A percentile compares a stretch with the other conserved stretches of the same genome.
Evolutionary conservation across 257 asterid species (phyloP).

Genomic region (Fraxinus pennsylvanica): DNA sequence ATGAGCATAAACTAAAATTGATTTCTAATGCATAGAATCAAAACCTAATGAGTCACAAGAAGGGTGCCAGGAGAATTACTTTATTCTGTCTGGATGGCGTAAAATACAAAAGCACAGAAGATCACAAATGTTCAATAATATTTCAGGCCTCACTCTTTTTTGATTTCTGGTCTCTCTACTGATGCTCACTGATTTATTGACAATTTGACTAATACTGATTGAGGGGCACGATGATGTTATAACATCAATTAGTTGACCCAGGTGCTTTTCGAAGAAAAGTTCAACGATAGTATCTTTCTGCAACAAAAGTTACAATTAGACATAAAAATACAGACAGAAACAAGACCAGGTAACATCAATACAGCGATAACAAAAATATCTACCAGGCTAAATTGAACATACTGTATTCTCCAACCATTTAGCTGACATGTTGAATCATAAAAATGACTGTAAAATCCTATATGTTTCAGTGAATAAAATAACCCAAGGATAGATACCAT

Average conservation of each 20-base stretch:
- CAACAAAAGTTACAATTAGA: slow-evolving; percentile 35
- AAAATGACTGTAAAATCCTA: no score
- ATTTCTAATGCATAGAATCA: slow-evolving; percentile 8
- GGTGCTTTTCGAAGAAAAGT: slow-evolving; percentile 86
- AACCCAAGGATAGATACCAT: no score
- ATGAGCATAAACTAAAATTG: slow-evolving; percentile 9
- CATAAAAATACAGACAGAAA: slow-evolving; percentile 2
- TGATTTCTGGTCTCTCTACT: slow-evolving; percentile 48
- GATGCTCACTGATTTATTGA: slow-evolving; percentile 42
- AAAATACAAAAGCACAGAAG: slow-evolving; percentile 89
- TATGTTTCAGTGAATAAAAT: no score
- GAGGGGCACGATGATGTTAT: slow-evolving; percentile 75
- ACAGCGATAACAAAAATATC: no score
- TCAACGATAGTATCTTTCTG: slow-evolving; percentile 86
- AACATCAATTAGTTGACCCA: slow-evolving; percentile 73
- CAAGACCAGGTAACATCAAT: no score
- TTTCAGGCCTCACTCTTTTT: slow-evolving; percentile 73
- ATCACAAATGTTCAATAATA: slow-evolving; percentile 81
- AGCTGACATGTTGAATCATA: no score
- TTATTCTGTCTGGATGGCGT: slow-evolving; percentile 92
- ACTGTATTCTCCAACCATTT: no score
- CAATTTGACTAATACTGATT: slow-evolving; percentile 35
- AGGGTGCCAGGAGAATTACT: slow-evolving; percentile 48
- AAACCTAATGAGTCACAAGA: slow-evolving; percentile 10
- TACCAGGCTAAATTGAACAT: no score